Evolutionary conservation across 163 green algal species (phyloP).

Genomic region (Chloroidium sp.): DNA sequence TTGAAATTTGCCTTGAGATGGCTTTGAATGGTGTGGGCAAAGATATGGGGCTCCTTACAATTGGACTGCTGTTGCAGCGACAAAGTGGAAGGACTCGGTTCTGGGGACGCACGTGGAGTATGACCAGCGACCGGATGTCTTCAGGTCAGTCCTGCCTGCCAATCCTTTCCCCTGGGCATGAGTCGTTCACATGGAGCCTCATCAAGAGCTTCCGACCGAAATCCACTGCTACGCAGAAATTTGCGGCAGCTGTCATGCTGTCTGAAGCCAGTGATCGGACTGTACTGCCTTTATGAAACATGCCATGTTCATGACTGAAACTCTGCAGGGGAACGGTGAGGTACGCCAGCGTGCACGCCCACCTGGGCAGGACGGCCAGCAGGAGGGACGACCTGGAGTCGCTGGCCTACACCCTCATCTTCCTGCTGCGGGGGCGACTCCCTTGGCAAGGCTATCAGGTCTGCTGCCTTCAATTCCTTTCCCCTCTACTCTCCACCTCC

Average conservation of each 20-base stretch:
- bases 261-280: too few relatives aligned
- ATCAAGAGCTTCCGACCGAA: background rate
- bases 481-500: too few relatives aligned
- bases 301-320: too few relatives aligned
- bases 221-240: too few relatives aligned
- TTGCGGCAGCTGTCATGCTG: too few relatives aligned
- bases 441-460: conserved; percentile 98
- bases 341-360: conserved; percentile 96
- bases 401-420: conserved; percentile 98
- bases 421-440: conserved; percentile 91
- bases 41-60: too few relatives aligned
- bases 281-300: too few relatives aligned
- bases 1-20: too few relatives aligned
- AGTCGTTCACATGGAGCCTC: background rate
- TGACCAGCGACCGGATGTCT: conserved; percentile 97
- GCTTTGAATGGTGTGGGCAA: too few relatives aligned
- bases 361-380: conserved; percentile 90
- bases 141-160: conserved; percentile 43
- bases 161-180: too few relatives aligned
- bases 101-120: conserved; percentile 96
- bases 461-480: background rate
- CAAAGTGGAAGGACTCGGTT: conserved; percentile 75
- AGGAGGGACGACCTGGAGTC: conserved; percentile 95
- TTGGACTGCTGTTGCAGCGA: conserved; percentile 42
- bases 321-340: conserved; percentile 83